Evolutionary conservation across 805 yeast genomes (phyloP).

Genomic region (Kazachstania taianensis): DNA sequence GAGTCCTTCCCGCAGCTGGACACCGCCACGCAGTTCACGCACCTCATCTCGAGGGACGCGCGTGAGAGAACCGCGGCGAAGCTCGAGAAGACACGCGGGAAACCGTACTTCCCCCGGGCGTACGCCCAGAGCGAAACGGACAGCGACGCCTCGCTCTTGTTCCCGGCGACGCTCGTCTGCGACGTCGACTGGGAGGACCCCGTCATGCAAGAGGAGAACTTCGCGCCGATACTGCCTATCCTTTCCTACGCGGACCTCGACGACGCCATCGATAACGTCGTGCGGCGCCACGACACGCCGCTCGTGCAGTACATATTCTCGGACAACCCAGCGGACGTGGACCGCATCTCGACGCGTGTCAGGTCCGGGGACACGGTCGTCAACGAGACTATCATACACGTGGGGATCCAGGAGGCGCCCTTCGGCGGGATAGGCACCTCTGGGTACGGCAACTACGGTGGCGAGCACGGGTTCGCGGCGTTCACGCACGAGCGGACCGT

Average conservation of each 20-base stretch:
- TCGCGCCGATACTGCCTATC: conserved; percentile 81
- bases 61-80: conserved; percentile 37
- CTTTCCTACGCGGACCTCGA: conserved; percentile 40
- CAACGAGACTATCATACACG: conserved; percentile 68
- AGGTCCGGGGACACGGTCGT: conserved; percentile 66
- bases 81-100: conserved; percentile 43
- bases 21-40: conserved; percentile 40
- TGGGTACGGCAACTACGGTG: conserved; percentile 80
- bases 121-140: conserved; percentile 29
- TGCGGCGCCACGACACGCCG: conserved; percentile 56
- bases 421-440: conserved; percentile 88
- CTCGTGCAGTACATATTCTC: conserved; percentile 69
- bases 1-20: conserved; percentile 37
- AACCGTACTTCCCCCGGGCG: conserved; percentile 1
- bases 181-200: conserved; percentile 57
- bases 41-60: conserved; percentile 48
- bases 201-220: conserved; percentile 65
- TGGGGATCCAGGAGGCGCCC: conserved; percentile 57
- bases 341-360: conserved; percentile 39
- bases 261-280: conserved; percentile 36
- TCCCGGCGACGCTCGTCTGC: conserved; percentile 63
- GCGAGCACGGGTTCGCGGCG: conserved; percentile 53
- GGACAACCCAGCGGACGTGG: conserved; percentile 36
- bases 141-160: conserved; percentile 29
- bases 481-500: conserved; percentile 70